A percentile compares a stretch with the other conserved stretches of the same genome.
Evolutionary conservation across 1,284 basidiomycete genomes (phyloP).

Genomic region (Rhizopogon parksii): DNA sequence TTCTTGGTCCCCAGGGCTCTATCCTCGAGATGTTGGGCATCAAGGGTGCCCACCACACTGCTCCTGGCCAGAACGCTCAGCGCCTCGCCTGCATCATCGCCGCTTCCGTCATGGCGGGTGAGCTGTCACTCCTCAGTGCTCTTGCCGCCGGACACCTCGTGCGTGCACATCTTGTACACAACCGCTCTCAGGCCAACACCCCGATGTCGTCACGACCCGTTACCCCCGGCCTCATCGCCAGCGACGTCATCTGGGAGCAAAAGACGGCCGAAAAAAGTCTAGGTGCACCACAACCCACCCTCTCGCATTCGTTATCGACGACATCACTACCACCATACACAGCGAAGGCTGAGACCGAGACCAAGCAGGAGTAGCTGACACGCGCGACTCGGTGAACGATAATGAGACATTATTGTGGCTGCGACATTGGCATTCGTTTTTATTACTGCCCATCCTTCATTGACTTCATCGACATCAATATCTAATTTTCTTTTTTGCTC

Average conservation of each 20-base stretch:
- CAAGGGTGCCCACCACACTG: constrained; percentile 75
- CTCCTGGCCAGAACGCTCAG: constrained; percentile 84
- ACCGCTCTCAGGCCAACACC: constrained; percentile 65
- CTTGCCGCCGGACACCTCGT: constrained; percentile 90
- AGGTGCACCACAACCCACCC: constrained; percentile 1
- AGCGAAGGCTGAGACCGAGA: constrained; percentile 14
- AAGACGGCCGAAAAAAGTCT: constrained; percentile 9
- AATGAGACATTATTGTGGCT: no score
- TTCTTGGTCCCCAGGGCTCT: constrained; percentile 82
- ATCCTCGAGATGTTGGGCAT: constrained; percentile 91
- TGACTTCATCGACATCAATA: neutral
- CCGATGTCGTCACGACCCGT: constrained; percentile 57
- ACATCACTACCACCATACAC: constrained; percentile 26
- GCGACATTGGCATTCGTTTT: no score
- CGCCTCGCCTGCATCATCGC: constrained; percentile 83
- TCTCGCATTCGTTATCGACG: constrained; percentile 26
- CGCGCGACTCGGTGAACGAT: neutral
- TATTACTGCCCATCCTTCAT: no score
- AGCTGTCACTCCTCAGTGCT: constrained; percentile 82
- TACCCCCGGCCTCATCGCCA: constrained; percentile 42
- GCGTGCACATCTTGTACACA: constrained; percentile 84
- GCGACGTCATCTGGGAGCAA: constrained; percentile 18
- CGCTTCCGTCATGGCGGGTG: constrained; percentile 91
- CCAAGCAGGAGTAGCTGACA: constrained; percentile 10
- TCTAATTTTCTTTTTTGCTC: neutral